Evolutionary conservation across 1,284 basidiomycete species (phyloP).

Genomic region (Rhodofomes roseus): DNA sequence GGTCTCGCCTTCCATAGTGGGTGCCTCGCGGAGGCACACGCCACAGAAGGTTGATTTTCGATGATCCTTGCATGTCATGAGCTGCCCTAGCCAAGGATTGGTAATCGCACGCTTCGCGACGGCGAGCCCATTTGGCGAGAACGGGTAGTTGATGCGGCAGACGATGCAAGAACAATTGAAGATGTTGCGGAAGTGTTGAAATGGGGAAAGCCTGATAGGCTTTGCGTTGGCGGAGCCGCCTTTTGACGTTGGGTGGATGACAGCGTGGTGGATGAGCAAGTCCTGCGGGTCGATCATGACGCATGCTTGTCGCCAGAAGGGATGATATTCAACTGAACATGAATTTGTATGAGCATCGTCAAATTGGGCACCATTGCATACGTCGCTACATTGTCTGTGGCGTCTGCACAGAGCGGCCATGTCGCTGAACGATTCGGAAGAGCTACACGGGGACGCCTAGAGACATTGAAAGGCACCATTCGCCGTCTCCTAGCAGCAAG

Average conservation of each 20-base stretch:
- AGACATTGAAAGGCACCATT: neutral
- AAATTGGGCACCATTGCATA: too few relatives aligned
- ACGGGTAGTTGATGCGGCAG: slow-evolving; percentile 66
- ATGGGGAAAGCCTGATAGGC: slow-evolving; percentile 32
- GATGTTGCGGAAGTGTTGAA: slow-evolving; percentile 42
- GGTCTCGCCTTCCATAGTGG: slow-evolving; percentile 38
- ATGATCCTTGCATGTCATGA: slow-evolving; percentile 63
- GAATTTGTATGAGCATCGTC: neutral
- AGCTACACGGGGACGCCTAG: too few relatives aligned
- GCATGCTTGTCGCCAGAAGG: slow-evolving; percentile 57
- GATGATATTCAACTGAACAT: slow-evolving; percentile 48
- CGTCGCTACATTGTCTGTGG: too few relatives aligned
- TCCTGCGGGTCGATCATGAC: slow-evolving; percentile 52
- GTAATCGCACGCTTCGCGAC: slow-evolving; percentile 40
- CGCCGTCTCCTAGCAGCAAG: too few relatives aligned
- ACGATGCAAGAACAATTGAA: slow-evolving; percentile 48
- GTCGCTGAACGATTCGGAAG: too few relatives aligned
- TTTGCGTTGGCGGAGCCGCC: slow-evolving; percentile 25
- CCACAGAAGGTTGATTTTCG: slow-evolving; percentile 58
- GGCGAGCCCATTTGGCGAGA: slow-evolving; percentile 43
- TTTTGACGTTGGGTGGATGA: slow-evolving; percentile 26
- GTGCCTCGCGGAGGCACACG: slow-evolving; percentile 61
- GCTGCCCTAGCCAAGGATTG: slow-evolving; percentile 40
- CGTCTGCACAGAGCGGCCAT: too few relatives aligned
- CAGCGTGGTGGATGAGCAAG: slow-evolving; percentile 29